Conservation (phyloP, 73 alveolate genomes). For the Loxodes magnus region DNA sequence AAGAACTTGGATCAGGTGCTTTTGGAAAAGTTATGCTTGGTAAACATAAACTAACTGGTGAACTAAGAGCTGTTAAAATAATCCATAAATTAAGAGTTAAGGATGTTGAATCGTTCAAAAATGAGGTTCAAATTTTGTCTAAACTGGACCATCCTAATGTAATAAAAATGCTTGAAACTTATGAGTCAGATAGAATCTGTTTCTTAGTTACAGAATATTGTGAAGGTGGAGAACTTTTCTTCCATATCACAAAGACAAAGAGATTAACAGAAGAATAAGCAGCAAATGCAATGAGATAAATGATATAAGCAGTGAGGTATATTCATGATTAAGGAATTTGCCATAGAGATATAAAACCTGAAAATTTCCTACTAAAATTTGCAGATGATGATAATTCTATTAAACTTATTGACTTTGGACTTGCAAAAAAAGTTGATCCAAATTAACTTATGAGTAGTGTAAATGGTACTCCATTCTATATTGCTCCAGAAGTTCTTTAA, state of each 20-base stretch:
- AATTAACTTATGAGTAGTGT: constrained; percentile 12
- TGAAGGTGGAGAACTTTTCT: constrained; percentile 56
- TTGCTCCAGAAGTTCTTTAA: constrained; percentile 32
- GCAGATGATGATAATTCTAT: constrained; percentile 31
- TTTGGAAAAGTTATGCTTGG: constrained; percentile 32
- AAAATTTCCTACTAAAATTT: constrained; percentile 31
- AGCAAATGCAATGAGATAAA: constrained; percentile 31
- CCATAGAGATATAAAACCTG: constrained; percentile 54
- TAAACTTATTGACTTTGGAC: constrained; percentile 47
- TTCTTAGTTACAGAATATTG: constrained; percentile 48
- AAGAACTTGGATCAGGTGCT: constrained; percentile 34
- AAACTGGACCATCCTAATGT: constrained; percentile 74
- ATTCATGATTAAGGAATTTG: constrained; percentile 28
- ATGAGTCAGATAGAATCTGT: constrained; percentile 36
- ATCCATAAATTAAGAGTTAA: constrained; percentile 24
- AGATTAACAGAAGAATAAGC: constrained; percentile 24
- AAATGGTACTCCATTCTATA: constrained; percentile 30
- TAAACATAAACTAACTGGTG: constrained; percentile 16
- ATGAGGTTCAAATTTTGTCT: constrained; percentile 49
- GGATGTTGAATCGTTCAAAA: constrained; percentile 21
- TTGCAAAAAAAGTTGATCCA: constrained; percentile 13
- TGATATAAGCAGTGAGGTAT: constrained; percentile 32
- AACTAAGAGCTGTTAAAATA: constrained; percentile 29
- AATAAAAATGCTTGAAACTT: constrained; percentile 43
- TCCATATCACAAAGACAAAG: constrained; percentile 21